phyloP scores from a whole-genome alignment of 768 basidiomycete species.

The Phlegmacium glaucopus region DNA sequence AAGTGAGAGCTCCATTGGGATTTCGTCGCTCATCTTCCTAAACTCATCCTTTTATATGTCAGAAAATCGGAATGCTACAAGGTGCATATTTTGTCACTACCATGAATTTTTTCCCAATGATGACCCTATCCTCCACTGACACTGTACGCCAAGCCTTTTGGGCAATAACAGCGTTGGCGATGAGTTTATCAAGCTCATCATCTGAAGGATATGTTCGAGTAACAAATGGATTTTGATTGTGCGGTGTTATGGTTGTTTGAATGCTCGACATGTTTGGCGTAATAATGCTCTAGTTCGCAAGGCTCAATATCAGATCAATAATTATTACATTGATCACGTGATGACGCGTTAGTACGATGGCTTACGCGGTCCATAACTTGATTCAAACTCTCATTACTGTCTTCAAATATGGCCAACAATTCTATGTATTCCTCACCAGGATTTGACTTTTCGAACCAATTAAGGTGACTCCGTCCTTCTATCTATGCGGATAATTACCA shows the following conservation, averaged over 20 bases:
- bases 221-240: slow-evolving; percentile 67
- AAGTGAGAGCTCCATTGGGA: slow-evolving; percentile 71
- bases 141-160: slow-evolving; percentile 77
- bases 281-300: too few species aligned
- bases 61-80: neutral
- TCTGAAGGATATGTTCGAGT: slow-evolving; percentile 63
- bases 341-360: slow-evolving; percentile 27
- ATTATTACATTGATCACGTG: too few species aligned
- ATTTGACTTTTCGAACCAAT: slow-evolving; percentile 77
- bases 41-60: slow-evolving; percentile 41
- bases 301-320: too few species aligned
- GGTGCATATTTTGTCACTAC: slow-evolving; percentile 9
- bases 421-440: slow-evolving; percentile 52
- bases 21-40: slow-evolving; percentile 48
- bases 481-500: neutral
- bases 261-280: slow-evolving; percentile 28
- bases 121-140: slow-evolving; percentile 65
- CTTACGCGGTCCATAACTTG: slow-evolving; percentile 13
- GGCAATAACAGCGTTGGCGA: slow-evolving; percentile 56
- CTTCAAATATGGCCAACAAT: slow-evolving; percentile 40
- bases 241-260: slow-evolving; percentile 86
- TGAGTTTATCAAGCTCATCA: slow-evolving; percentile 55
- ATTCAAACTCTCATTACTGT: slow-evolving; percentile 3
- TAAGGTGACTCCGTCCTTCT: slow-evolving; percentile 42
- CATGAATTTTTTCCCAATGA: slow-evolving; percentile 53